Base-by-base conservation (phyloP, 345 rosid genomes). In the Camelina hispida region DNA sequence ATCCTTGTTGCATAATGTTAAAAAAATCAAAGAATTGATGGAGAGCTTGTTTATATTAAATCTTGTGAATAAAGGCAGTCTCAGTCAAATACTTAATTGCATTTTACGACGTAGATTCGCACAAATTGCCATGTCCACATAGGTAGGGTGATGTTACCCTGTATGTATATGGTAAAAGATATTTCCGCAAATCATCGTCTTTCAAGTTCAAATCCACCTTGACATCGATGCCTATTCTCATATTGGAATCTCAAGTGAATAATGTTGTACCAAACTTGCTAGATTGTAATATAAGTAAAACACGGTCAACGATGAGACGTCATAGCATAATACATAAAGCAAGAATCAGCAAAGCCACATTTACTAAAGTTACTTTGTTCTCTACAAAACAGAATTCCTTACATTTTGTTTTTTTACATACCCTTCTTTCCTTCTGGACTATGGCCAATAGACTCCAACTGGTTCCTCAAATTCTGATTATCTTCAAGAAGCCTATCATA, bases 391-490 rank as follows among this genome's bases (percentile, higher is more conserved):
- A 73, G 4, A 73, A 58, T 56, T 28, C 48, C 16, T 65, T 65
- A 74, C 59, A 74, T 50, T 34, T 50, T 38, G 28, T 28, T 1
- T 6, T 18, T 40, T 82, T 43, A 88, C 77, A 63, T 79, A 60
- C 69, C 76, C 83, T 90, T 86, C 82, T 83, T 85, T 58, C 77
- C 82, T 40, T 83, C 87, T 0, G 91, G 81, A 64, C 70, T 73
- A 25, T 85, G 85, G 32, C 75, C 88, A 30, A 89, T 68, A 1
- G 89, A 75, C 30, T 82, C 87, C 83, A 91, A 79, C 72, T 92
- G 96, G 73, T 75, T 90, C 51, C 83, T 83, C 14, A 92, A 81
- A 79, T 76, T 88, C 70, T 89, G 96, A 77, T 93, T 93, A 75
- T 90, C 91, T 25, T 81, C 94, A 42, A 87, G 85, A 68, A 88